Base-by-base conservation (phyloP, 441 rosid genomes). In the Eutrema salsugineum region DNA sequence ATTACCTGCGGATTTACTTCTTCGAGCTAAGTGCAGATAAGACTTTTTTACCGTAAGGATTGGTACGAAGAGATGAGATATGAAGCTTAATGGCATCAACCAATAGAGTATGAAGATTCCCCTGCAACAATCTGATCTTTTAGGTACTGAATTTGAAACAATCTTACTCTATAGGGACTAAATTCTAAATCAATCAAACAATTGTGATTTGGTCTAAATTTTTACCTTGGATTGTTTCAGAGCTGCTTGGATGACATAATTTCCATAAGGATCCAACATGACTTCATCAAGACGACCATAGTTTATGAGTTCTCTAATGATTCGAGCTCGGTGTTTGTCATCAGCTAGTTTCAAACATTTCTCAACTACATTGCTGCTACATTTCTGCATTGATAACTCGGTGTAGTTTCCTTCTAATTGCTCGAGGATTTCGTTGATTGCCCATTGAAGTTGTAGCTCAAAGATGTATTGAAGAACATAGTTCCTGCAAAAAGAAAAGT, bases 301-400 rank as follows among this genome's bases (percentile, higher is more conserved):
- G 78, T 44, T 83, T 53, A 88, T 78, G 71, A 92, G 85, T 79
- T 88, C 96, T 59, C 63, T 70, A 20, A 90, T 80, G 64, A 90
- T 83, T 17, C 70, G 63, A 66, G 78, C 59, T 20, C 83, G 70
- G 38, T 68, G 78, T 63, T 86, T 91, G 33, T 88, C 94, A 63
- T 82, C 79, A 12, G 86, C 82, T 79, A 81, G 81, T 75, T 83
- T 85, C 59, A 92, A 78, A 71, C 96, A 90, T 68, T 84, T 90
- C 82, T 92, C 98, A 36, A 92, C 93, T 53, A 92, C 98, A 47
- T 90, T 92, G 78, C 98, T 90, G 83, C 96, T 88, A 68, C 87
- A 92, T 70, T 92, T 90, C 82, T 90, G 96, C 90, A 90, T 80
- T 6, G 98, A 86, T 71, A 92, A 81, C 73, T 87, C 91, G 5